These are phyloP conservation scores for Phytophthora europaea DNA, from an alignment of 352 stramenopile genomes.

Conservation along the genomic window DNA sequence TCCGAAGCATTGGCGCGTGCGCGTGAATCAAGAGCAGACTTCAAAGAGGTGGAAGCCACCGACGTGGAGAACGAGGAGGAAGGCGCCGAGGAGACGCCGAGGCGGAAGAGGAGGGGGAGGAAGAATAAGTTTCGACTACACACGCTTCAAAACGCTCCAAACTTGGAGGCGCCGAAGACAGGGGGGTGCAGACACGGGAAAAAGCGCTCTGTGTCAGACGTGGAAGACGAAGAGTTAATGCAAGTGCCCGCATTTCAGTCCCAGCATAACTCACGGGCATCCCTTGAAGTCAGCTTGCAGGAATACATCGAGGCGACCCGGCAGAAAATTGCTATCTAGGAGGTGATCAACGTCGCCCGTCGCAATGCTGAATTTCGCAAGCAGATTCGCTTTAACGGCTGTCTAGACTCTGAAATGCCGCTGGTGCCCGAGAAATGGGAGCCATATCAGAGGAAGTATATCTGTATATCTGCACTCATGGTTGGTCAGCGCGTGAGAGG, in stretches of 20 bases:
- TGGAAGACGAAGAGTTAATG: too few species aligned
- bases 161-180: background rate
- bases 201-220: too few species aligned
- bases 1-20: background rate
- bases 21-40: background rate
- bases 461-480: constrained; percentile 20
- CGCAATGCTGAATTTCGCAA: constrained; percentile 7
- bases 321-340: constrained; percentile 1
- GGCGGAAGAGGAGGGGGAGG: too few species aligned
- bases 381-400: background rate
- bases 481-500: constrained; percentile 4
- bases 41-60: background rate
- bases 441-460: constrained; percentile 14
- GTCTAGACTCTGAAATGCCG: background rate
- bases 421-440: constrained; percentile 1
- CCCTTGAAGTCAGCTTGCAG: background rate
- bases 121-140: background rate
- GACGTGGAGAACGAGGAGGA: too few species aligned
- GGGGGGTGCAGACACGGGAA: too few species aligned
- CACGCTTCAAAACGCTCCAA: too few species aligned
- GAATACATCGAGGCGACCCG: background rate
- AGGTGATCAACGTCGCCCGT: background rate
- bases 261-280: background rate
- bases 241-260: too few species aligned
- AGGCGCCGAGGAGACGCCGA: too few species aligned